Evolutionary conservation across 148 eudicot genomes (phyloP).

Genomic region (Rhododendron molle): DNA sequence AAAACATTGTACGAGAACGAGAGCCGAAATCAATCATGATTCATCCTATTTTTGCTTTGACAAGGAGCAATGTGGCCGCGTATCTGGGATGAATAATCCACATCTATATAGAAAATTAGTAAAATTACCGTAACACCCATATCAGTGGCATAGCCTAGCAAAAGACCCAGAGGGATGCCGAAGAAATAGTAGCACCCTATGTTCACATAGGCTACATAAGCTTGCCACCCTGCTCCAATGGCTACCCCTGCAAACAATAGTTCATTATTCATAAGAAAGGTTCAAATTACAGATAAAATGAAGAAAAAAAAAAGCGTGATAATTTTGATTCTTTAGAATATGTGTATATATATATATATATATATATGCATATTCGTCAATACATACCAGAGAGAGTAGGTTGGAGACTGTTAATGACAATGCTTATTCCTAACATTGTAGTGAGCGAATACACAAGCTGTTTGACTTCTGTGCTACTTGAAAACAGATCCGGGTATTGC

Average conservation of each 20-base stretch:
- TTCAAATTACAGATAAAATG: not conserved
- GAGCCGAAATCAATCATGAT: not conserved
- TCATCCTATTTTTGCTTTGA: not conserved
- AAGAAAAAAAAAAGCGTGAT: no score
- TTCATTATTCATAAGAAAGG: not conserved
- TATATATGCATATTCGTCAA: no score
- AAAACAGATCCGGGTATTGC: not conserved
- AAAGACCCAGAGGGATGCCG: conserved; percentile 4
- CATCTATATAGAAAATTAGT: not conserved
- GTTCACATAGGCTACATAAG: conserved; percentile 9
- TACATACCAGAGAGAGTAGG: conserved; percentile 6
- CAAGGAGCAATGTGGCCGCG: not conserved
- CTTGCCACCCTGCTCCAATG: conserved; percentile 17
- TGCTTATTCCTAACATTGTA: not conserved
- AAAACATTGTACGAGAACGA: not conserved
- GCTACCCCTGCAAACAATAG: not conserved
- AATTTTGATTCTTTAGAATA: no score
- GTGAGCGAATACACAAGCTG: not conserved
- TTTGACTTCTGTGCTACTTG: not conserved
- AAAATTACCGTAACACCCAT: conserved; percentile 4
- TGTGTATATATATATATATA: no score
- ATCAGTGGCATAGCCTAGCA: not conserved
- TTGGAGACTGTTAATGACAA: not conserved
- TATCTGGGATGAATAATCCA: not conserved
- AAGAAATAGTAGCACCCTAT: conserved; percentile 7